These are phyloP conservation scores for Taphrina deformans DNA, from an alignment of 1,139 yeast species.

Conservation along the genomic window DNA sequence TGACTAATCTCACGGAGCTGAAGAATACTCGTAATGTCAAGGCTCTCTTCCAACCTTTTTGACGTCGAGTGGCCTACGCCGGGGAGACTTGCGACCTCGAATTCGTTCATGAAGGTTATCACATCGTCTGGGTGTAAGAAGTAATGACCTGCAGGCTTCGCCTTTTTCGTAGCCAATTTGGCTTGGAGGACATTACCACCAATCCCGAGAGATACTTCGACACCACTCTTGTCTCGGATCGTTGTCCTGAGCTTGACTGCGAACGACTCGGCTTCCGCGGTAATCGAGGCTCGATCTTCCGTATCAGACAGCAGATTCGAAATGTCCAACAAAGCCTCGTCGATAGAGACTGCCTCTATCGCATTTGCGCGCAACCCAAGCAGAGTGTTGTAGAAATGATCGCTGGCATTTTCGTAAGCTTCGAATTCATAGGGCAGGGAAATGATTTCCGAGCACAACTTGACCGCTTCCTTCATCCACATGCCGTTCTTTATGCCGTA, in stretches of 20 bases:
- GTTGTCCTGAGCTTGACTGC: slow-evolving; percentile 51
- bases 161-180: slow-evolving; percentile 67
- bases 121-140: slow-evolving; percentile 44
- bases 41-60: slow-evolving; percentile 48
- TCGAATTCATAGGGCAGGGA: slow-evolving; percentile 72
- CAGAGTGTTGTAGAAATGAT: slow-evolving; percentile 54
- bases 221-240: slow-evolving; percentile 55
- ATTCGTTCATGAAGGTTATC: slow-evolving; percentile 48
- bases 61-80: slow-evolving; percentile 72
- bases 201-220: slow-evolving; percentile 77
- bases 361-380: slow-evolving; percentile 53
- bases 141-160: slow-evolving; percentile 76
- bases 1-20: slow-evolving; percentile 50
- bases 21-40: slow-evolving; percentile 43
- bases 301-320: slow-evolving; percentile 44
- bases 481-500: slow-evolving; percentile 79
- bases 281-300: slow-evolving; percentile 37
- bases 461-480: slow-evolving; percentile 67
- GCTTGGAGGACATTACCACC: slow-evolving; percentile 74
- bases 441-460: slow-evolving; percentile 63
- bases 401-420: slow-evolving; percentile 64
- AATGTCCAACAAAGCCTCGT: slow-evolving; percentile 80
- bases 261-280: slow-evolving; percentile 43
- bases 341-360: slow-evolving; percentile 82
- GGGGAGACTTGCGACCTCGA: slow-evolving; percentile 66